Evolutionary conservation across 805 yeast genomes (phyloP).

Genomic region (Nakazawaea populi): DNA sequence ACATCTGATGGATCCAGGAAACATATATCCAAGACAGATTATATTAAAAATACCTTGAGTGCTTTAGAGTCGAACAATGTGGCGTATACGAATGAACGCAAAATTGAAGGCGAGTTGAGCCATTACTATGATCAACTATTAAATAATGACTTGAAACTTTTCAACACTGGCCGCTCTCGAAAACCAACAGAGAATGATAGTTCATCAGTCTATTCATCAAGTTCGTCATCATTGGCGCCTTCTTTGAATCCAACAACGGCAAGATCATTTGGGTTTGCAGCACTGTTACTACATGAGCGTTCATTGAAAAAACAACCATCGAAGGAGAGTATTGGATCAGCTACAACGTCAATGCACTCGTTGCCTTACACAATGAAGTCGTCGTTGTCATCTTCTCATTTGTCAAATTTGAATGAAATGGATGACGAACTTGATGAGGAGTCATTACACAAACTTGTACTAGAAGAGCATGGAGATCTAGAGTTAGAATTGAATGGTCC

Average conservation of each 20-base stretch:
- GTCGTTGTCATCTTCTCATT: background rate
- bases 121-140: conserved; percentile 37
- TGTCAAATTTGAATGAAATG: conserved; percentile 7
- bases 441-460: conserved; percentile 8
- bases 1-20: conserved; percentile 34
- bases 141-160: conserved; percentile 24
- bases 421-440: conserved; percentile 6
- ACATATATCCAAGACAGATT: conserved; percentile 36
- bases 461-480: conserved; percentile 46
- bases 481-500: conserved; percentile 64
- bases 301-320: conserved; percentile 8
- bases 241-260: background rate
- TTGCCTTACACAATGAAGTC: background rate
- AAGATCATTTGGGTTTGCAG: conserved; percentile 9
- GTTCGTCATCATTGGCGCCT: background rate
- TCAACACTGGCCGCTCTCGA: background rate
- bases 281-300: conserved; percentile 8
- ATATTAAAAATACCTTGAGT: conserved; percentile 42
- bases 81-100: conserved; percentile 15
- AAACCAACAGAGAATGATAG: background rate
- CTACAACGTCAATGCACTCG: background rate
- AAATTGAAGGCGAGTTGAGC: conserved; percentile 33
- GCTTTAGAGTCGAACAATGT: conserved; percentile 32
- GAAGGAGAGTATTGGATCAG: conserved; percentile 3
- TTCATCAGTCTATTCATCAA: conserved; percentile 1